Conservation (phyloP, 225 moss, liverwort and hornwort species). For the Polytrichum commune region DNA sequence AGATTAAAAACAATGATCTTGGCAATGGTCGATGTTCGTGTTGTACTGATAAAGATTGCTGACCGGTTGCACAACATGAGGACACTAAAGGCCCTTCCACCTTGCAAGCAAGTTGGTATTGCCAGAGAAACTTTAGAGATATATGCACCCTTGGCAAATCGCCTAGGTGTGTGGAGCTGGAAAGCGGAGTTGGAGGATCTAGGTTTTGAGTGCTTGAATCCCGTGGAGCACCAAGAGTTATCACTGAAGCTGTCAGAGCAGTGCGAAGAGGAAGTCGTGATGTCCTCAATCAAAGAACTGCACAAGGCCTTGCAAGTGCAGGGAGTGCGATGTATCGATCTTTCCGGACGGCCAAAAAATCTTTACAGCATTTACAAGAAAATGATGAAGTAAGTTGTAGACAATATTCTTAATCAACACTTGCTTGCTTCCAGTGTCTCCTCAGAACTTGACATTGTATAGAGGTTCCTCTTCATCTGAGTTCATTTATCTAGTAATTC, state of each 20-base stretch:
- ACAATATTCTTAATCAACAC: background rate
- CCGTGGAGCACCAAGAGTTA: constrained; percentile 40
- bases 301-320: constrained; percentile 35
- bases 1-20: constrained; percentile 56
- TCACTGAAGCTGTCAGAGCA: constrained; percentile 33
- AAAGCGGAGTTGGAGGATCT: constrained; percentile 68
- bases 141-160: constrained; percentile 58
- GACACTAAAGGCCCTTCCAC: constrained; percentile 41
- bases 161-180: constrained; percentile 67
- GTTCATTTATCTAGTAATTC: no score
- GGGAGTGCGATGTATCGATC: constrained; percentile 43
- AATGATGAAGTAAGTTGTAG: constrained; percentile 43
- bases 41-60: constrained; percentile 61
- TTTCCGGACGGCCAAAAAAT: constrained; percentile 56
- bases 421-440: no score
- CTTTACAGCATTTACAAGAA: constrained; percentile 62
- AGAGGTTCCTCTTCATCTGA: no score
- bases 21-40: constrained; percentile 60
- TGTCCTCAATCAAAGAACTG: constrained; percentile 43
- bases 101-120: constrained; percentile 41
- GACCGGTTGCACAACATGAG: constrained; percentile 61
- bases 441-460: no score
- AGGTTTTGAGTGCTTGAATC: constrained; percentile 51
- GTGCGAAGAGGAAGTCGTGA: constrained; percentile 39
- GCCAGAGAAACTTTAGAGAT: constrained; percentile 54